These are phyloP conservation scores for Primulina huaijiensis DNA, from an alignment of 257 asterid species.

Conservation along the genomic window DNA sequence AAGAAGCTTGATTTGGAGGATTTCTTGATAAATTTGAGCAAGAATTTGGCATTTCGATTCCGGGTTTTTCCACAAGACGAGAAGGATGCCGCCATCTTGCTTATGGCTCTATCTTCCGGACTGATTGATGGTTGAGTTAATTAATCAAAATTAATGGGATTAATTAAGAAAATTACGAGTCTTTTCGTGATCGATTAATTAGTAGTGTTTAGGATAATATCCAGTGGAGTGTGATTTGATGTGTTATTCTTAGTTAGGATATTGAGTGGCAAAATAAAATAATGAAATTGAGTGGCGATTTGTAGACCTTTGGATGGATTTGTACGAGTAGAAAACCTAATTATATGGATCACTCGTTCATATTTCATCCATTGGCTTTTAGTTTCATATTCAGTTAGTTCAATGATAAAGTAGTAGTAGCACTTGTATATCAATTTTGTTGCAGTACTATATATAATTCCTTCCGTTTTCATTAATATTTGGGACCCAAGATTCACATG, in stretches of 20 bases:
- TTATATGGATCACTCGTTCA: constrained; percentile 22
- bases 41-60: constrained; percentile 51
- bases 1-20: constrained; percentile 64
- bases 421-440: neutral
- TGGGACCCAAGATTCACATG: neutral
- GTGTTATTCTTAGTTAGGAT: neutral
- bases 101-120: constrained; percentile 71
- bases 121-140: constrained; percentile 12
- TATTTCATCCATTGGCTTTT: neutral
- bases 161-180: neutral
- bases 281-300: constrained; percentile 25
- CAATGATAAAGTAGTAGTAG: neutral
- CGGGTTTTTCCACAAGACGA: constrained; percentile 88
- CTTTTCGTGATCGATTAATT: constrained; percentile 20
- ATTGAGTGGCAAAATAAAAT: neutral
- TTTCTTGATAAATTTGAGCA: constrained; percentile 66
- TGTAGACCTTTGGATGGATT: constrained; percentile 16
- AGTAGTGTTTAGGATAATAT: constrained; percentile 5
- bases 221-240: constrained; percentile 13
- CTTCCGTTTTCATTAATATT: too few species aligned
- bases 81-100: constrained; percentile 89
- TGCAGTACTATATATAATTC: neutral
- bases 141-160: neutral
- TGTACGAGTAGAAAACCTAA: constrained; percentile 21
- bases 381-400: neutral